Evolutionary conservation across 2,329 filamentous ascomycete genomes (phyloP).

Genomic region (Arthroderma sp.): DNA sequence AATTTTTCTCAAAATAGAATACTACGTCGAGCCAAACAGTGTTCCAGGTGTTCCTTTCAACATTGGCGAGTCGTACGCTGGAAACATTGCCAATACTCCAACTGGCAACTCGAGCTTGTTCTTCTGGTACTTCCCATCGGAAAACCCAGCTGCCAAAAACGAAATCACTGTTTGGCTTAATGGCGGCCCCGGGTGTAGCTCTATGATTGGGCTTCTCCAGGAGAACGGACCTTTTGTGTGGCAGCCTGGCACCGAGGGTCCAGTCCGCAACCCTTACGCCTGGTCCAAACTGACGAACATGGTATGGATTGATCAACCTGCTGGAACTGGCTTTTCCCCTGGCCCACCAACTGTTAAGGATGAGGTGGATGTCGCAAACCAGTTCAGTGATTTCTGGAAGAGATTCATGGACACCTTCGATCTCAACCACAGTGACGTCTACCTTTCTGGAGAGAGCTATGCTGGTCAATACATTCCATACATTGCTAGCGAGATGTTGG

Average conservation of each 20-base stretch:
- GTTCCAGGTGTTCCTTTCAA: constrained; percentile 61
- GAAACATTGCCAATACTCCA: constrained; percentile 42
- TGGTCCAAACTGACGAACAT: constrained; percentile 68
- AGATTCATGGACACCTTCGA: constrained; percentile 61
- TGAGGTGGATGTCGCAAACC: constrained; percentile 54
- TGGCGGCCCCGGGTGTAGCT: constrained; percentile 44
- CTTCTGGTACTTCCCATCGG: constrained; percentile 41
- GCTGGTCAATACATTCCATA: constrained; percentile 58
- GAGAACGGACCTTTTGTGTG: constrained; percentile 65
- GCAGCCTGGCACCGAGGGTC: constrained; percentile 54
- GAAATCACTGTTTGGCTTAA: constrained; percentile 38
- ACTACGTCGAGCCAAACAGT: constrained; percentile 49
- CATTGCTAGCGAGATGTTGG: constrained; percentile 60
- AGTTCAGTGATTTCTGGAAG: constrained; percentile 68
- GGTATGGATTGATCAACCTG: constrained; percentile 58
- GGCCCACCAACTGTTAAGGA: constrained; percentile 52
- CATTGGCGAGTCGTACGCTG: constrained; percentile 41
- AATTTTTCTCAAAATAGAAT: constrained; percentile 36
- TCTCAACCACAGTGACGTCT: constrained; percentile 55
- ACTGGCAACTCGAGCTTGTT: constrained; percentile 37
- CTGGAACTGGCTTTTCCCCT: constrained; percentile 55
- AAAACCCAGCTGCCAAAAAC: constrained; percentile 33
- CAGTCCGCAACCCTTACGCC: constrained; percentile 55
- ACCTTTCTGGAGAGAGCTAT: constrained; percentile 61
- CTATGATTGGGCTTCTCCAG: constrained; percentile 56